Conservation (phyloP, 306 rosid genomes). For the Gastrolobium bilobum region DNA sequence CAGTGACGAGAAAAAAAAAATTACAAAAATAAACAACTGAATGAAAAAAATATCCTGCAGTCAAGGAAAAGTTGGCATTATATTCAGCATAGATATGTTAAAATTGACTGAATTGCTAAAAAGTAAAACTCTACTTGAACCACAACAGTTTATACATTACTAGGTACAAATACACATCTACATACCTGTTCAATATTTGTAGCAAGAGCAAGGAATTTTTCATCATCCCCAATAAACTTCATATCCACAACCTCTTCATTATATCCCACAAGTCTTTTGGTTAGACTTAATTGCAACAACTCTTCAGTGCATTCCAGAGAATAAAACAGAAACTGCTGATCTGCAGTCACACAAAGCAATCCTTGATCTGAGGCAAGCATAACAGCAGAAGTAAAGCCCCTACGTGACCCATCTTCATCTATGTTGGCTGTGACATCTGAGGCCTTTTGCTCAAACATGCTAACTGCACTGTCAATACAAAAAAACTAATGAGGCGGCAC, state of each 20-base stretch:
- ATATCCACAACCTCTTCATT: slow-evolving; percentile 95
- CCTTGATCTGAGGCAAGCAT: slow-evolving; percentile 80
- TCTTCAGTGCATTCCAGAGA: slow-evolving; percentile 66
- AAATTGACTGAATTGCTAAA: slow-evolving; percentile 30
- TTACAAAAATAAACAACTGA: background rate
- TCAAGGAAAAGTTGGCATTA: background rate
- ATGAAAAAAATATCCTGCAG: slow-evolving; percentile 3
- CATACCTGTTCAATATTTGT: slow-evolving; percentile 95
- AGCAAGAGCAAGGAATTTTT: slow-evolving; percentile 87
- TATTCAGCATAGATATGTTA: slow-evolving; percentile 22
- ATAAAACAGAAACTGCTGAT: slow-evolving; percentile 90
- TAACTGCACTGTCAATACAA: slow-evolving; percentile 77
- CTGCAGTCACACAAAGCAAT: slow-evolving; percentile 94
- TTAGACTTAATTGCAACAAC: slow-evolving; percentile 58
- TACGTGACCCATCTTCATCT: slow-evolving; percentile 68
- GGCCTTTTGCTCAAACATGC: slow-evolving; percentile 89
- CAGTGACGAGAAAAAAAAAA: background rate
- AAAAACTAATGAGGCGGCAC: slow-evolving; percentile 36
- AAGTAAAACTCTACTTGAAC: background rate
- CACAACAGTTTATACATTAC: slow-evolving; percentile 26
- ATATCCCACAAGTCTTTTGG: slow-evolving; percentile 89
- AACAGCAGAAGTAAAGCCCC: slow-evolving; percentile 89
- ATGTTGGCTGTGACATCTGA: slow-evolving; percentile 72
- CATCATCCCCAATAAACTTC: slow-evolving; percentile 92
- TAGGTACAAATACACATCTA: slow-evolving; percentile 25